phyloP scores from a whole-genome alignment of 768 basidiomycete species.

The Russula abietina region DNA sequence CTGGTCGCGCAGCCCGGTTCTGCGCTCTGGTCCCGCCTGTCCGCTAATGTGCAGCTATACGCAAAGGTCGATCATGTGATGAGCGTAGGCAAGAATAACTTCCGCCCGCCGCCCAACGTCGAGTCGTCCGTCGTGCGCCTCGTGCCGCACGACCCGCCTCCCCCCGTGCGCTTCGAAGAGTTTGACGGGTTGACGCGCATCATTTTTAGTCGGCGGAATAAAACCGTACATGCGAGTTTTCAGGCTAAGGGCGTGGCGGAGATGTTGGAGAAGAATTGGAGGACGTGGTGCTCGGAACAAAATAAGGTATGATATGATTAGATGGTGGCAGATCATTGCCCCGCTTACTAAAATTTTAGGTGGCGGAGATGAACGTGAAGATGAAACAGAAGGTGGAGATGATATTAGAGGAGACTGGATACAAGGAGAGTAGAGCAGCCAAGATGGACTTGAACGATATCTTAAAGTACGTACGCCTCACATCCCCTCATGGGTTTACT shows the following conservation, averaged over 20 bases:
- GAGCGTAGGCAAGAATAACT: conserved; percentile 96
- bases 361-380: not conserved
- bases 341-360: not conserved
- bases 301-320: conserved; percentile 36
- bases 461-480: conserved; percentile 12
- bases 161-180: conserved; percentile 92
- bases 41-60: conserved; percentile 96
- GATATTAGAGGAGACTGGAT: conserved; percentile 23
- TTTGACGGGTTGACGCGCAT: conserved; percentile 94
- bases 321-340: not conserved
- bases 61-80: conserved; percentile 94
- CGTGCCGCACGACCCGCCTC: conserved; percentile 89
- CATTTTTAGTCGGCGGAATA: conserved; percentile 84
- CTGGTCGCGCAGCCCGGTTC: conserved; percentile 82
- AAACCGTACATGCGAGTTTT: conserved; percentile 84
- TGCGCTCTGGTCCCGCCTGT: conserved; percentile 86
- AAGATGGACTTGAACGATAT: conserved; percentile 26
- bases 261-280: conserved; percentile 90
- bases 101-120: conserved; percentile 91
- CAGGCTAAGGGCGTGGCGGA: conserved; percentile 91
- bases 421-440: conserved; percentile 22
- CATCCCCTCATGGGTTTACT: not conserved
- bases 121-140: conserved; percentile 90
- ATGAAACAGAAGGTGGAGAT: conserved; percentile 22
- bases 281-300: conserved; percentile 85